Evolutionary conservation across 495 filamentous ascomycete species (phyloP).

Genomic region (Penicillium goetzii): DNA sequence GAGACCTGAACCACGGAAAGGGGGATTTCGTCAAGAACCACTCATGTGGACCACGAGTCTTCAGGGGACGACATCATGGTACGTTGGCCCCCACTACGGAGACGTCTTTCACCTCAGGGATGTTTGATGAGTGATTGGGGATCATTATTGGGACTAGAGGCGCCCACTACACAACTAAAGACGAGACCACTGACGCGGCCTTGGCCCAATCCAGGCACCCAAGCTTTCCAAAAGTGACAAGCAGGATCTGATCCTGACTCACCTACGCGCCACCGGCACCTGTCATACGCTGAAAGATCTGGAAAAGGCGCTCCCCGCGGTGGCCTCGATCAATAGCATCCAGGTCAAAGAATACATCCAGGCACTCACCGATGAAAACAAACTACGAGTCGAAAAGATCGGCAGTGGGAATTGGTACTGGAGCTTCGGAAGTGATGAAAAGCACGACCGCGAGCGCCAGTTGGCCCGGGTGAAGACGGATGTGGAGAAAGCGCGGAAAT

Average conservation of each 20-base stretch:
- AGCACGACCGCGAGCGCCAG: constrained; percentile 51
- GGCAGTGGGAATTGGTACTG: constrained; percentile 85
- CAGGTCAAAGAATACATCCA: constrained; percentile 74
- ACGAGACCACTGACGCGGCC: constrained; percentile 26
- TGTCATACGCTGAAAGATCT: constrained; percentile 77
- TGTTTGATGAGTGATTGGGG: constrained; percentile 1
- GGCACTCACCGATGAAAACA: constrained; percentile 63
- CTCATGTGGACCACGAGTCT: constrained; percentile 9
- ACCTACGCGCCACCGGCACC: constrained; percentile 64
- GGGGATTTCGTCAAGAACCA: background rate
- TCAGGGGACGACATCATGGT: constrained; percentile 27
- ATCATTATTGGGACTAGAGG: background rate
- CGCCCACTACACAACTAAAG: background rate
- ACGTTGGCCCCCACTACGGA: constrained; percentile 19
- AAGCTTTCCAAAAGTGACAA: constrained; percentile 66
- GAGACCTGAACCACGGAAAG: constrained; percentile 10
- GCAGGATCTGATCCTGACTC: constrained; percentile 62
- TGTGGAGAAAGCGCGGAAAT: constrained; percentile 51
- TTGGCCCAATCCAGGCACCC: constrained; percentile 52
- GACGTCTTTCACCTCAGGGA: background rate
- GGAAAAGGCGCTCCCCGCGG: constrained; percentile 67
- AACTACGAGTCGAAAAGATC: constrained; percentile 76
- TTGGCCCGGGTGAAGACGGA: constrained; percentile 58
- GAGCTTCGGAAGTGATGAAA: constrained; percentile 69
- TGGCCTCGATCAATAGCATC: constrained; percentile 70